Evolutionary conservation across 371 early-diverging fungal species (phyloP), one percentile per base, ranked within the genome.

Genomic region (Rhizopus sp.): DNA sequence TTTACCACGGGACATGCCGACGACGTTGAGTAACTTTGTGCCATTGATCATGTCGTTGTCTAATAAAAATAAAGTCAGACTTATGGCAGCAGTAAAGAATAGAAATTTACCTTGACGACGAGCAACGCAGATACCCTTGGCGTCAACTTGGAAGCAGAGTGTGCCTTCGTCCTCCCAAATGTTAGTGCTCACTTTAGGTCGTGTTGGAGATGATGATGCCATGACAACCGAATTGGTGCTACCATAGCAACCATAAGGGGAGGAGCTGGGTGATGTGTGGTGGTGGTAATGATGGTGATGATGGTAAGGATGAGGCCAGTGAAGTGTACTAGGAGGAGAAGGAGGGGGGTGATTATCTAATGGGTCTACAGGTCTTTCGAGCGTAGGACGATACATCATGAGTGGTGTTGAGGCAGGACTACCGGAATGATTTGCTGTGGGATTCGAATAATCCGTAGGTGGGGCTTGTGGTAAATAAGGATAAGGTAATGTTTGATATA

Each of bases 1-100:
- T 68, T 89, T 90, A 53, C 93, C 93, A 16, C 93, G 85, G 51
- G 93, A 88, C 92, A 93, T 91, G 52, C 89, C 89, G 31, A 86
- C 88, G 9, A 93, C 90, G 57, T 93, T 93, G 7, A 92, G 72
- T 17, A 93, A 75, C 62, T 93, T 93, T 30, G 93, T 93, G n/a
- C 93, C 91, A 64, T 93, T 92, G 41, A 92, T 82, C 88, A 89
- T 89, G 61, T 90, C 82, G 60, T 90, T 89, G 62, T 93, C 91
- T 75, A 49, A 44, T 50, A 13, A 39, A 55, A 45, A 52, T 39
- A 52, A 23, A 10, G 15, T 16, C 23, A 44, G 7, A 61, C 30
- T 45, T 37, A 49, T 30, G 10, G 33, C 40, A 39, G 53, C 48
- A 34, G 35, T 32, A 31, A 53, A 50, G 44, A 55, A 33, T 37